Evolutionary conservation across 129 eudicot genomes (phyloP), one percentile per base, ranked within the genome.

Genomic region (Dittrichia graveolens): DNA sequence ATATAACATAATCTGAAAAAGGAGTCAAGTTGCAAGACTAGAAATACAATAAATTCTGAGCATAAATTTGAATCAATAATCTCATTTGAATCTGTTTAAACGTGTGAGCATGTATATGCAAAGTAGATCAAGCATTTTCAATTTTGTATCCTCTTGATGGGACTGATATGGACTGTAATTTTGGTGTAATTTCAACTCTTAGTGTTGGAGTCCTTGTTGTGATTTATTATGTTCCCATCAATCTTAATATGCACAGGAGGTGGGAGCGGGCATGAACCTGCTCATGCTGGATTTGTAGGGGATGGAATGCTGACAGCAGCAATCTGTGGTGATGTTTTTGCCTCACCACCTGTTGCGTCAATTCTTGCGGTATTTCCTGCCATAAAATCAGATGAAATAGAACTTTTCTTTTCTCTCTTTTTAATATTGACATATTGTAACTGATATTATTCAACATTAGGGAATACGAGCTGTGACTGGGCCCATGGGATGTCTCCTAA

Each of bases 241-340:
- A 44, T 41, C 9, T 58, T 47, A 38, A 15, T 16, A 47, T 72
- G 48, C 40, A 60, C 85, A 92, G 97, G 97, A 57, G 97, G 97
- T 71, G 97, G 97, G 80, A 92, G 97, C 85, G 97, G 97, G 43
- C 97, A 92, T 61, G 97, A 92, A 78, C 97, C 97, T 74, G 96
- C 96, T 77, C 99, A 95, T 79, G 96, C 97, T 81, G 97, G 97
- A 70, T 95, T 95, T 78, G 99, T 94, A 9, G 98, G 97, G 69
- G 96, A 90, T 49, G 97, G 98, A 58, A 95, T 95, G 99, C 88
- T 95, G 61, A 95, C 97, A 67, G 97, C 99, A 55, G 99, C 99
- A 57, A 83, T 95, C 38, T 95, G 99, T 73, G 97, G 99, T 42
- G 99, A 95, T 83, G 85, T 95, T 75, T 95, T 95, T 88, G 91